A percentile compares a stretch with the other conserved stretches of the same genome.
Evolutionary conservation across 2,329 filamentous ascomycete genomes (phyloP).

Genomic region (Pseudofabraea citricarpa): DNA sequence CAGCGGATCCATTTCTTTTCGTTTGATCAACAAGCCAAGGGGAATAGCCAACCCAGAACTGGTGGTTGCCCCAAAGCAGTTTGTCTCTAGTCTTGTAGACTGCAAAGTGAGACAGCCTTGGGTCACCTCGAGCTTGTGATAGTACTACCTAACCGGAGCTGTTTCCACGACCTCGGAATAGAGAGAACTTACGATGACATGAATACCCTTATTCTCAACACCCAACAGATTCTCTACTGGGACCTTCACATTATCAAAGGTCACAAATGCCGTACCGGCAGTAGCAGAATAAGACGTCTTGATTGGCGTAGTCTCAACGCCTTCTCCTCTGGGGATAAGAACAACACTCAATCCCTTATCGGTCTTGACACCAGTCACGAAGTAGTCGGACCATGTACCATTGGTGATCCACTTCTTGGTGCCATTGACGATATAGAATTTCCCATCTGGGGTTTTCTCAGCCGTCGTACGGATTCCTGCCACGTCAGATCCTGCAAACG

Average conservation of each 20-base stretch:
- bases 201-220: conserved; percentile 79
- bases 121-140: too few relatives aligned
- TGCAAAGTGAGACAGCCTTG: too few relatives aligned
- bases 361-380: conserved; percentile 75
- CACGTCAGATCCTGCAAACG: conserved; percentile 81
- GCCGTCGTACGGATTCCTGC: conserved; percentile 76
- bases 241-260: conserved; percentile 83
- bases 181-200: conserved; percentile 65
- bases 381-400: conserved; percentile 77
- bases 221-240: conserved; percentile 74
- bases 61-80: too few relatives aligned
- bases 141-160: too few relatives aligned
- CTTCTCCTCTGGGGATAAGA: conserved; percentile 68
- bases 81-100: too few relatives aligned
- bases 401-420: conserved; percentile 82
- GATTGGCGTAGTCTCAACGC: conserved; percentile 71
- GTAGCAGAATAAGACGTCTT: conserved; percentile 78
- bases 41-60: too few relatives aligned
- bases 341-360: conserved; percentile 75
- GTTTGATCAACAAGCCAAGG: too few relatives aligned
- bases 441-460: conserved; percentile 67
- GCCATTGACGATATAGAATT: conserved; percentile 69
- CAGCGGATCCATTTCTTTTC: too few relatives aligned
- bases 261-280: conserved; percentile 72
- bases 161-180: too few relatives aligned